Conservation (phyloP, 2,329 filamentous ascomycete genomes). For the Nigrograna mackinnonii region DNA sequence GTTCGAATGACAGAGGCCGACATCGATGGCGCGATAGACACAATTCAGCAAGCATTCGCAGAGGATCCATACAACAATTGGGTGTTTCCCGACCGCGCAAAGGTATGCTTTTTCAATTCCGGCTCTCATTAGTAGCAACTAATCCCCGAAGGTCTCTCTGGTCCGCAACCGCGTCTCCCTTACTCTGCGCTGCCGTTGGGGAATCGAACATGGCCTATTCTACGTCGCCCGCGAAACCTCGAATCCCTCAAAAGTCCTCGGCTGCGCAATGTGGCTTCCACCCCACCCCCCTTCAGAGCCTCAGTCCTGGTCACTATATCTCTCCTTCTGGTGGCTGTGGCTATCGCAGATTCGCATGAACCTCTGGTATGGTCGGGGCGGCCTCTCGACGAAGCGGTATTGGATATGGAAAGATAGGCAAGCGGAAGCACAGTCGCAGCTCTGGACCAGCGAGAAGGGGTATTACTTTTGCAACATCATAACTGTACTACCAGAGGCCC, state of each 20-base stretch:
- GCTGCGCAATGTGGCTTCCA: conserved; percentile 73
- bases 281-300: conserved; percentile 55
- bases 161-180: conserved; percentile 66
- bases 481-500: conserved; percentile 66
- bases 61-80: conserved; percentile 70
- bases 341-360: conserved; percentile 69
- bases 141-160: conserved; percentile 56
- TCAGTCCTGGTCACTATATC: conserved; percentile 64
- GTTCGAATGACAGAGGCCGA: conserved; percentile 60
- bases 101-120: conserved; percentile 47
- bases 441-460: conserved; percentile 68
- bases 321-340: conserved; percentile 69
- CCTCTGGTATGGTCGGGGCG: conserved; percentile 68
- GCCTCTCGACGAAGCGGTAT: conserved; percentile 69
- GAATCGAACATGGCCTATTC: conserved; percentile 70
- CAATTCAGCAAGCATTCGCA: conserved; percentile 68
- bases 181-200: conserved; percentile 69
- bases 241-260: conserved; percentile 58
- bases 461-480: conserved; percentile 81
- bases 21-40: conserved; percentile 66
- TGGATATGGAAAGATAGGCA: conserved; percentile 74
- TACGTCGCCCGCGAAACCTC: conserved; percentile 68
- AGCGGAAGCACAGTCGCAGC: conserved; percentile 59
- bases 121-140: conserved; percentile 2
- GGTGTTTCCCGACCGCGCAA: conserved; percentile 62